Percentiles rank a stretch among this genome's conserved stretches.
phyloP scores from a whole-genome alignment of 2,329 filamentous ascomycete species.

The Talaromyces sp. region DNA sequence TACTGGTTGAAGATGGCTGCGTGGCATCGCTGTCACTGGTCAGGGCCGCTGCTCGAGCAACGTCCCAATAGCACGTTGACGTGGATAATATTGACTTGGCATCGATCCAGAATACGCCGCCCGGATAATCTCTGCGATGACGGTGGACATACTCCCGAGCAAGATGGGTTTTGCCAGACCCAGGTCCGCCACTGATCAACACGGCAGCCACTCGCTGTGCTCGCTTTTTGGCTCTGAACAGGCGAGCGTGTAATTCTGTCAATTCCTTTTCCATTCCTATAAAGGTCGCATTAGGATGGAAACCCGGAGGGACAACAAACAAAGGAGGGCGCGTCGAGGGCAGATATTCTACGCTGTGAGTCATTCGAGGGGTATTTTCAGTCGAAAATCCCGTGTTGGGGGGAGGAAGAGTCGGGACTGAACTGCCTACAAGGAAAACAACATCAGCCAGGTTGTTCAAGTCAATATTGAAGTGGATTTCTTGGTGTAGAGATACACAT shows the following conservation, averaged over 20 bases:
- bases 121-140: slow-evolving; percentile 54
- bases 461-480: slow-evolving; percentile 1
- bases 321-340: slow-evolving; percentile 23
- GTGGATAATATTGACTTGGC: slow-evolving; percentile 55
- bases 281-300: slow-evolving; percentile 59
- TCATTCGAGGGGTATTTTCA: slow-evolving; percentile 17
- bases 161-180: slow-evolving; percentile 63
- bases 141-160: slow-evolving; percentile 62
- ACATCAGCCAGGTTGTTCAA: slow-evolving; percentile 6
- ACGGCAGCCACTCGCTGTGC: slow-evolving; percentile 57
- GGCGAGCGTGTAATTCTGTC: slow-evolving; percentile 51
- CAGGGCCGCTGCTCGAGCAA: slow-evolving; percentile 53
- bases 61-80: slow-evolving; percentile 59
- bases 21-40: slow-evolving; percentile 37
- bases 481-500: slow-evolving; percentile 1
- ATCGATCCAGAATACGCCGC: slow-evolving; percentile 65
- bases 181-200: slow-evolving; percentile 58
- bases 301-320: slow-evolving; percentile 48
- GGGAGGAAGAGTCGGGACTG: slow-evolving; percentile 18
- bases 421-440: slow-evolving; percentile 25
- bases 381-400: not conserved
- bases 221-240: slow-evolving; percentile 54
- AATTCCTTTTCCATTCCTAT: slow-evolving; percentile 57
- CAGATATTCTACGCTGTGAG: slow-evolving; percentile 19
- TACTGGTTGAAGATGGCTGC: slow-evolving; percentile 33